phyloP scores from a whole-genome alignment of 495 filamentous ascomycete genomes.

The Penicillium egyptiacum region DNA sequence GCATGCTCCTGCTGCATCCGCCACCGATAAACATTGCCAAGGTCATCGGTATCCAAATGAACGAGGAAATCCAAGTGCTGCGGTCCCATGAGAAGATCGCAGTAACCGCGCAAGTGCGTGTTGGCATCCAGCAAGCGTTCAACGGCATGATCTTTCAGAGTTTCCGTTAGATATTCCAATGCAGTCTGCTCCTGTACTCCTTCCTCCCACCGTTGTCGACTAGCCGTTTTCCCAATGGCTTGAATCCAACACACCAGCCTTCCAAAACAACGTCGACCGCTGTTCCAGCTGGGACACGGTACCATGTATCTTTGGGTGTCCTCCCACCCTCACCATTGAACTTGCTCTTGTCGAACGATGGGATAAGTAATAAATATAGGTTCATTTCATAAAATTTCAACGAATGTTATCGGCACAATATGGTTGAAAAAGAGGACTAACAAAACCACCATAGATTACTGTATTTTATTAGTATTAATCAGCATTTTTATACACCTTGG shows the following conservation, averaged over 20 bases:
- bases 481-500: no score
- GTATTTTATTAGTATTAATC: no score
- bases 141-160: constrained; percentile 18
- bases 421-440: no score
- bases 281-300: constrained; percentile 4
- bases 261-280: constrained; percentile 20
- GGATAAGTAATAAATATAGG: no score
- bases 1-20: constrained; percentile 20
- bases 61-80: constrained; percentile 18
- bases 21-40: constrained; percentile 24
- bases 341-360: constrained; percentile 22
- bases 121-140: constrained; percentile 16
- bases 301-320: constrained; percentile 13
- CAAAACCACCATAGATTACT: no score
- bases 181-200: not conserved
- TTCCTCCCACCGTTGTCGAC: constrained; percentile 11
- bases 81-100: constrained; percentile 19
- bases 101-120: constrained; percentile 15
- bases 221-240: constrained; percentile 6
- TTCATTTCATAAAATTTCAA: no score
- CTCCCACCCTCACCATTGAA: constrained; percentile 23
- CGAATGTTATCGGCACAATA: no score
- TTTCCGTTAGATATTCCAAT: constrained; percentile 9
- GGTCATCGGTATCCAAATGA: constrained; percentile 20
- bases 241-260: constrained; percentile 25